phyloP scores from a whole-genome alignment of 805 yeast genomes.

The Torulaspora indica region DNA sequence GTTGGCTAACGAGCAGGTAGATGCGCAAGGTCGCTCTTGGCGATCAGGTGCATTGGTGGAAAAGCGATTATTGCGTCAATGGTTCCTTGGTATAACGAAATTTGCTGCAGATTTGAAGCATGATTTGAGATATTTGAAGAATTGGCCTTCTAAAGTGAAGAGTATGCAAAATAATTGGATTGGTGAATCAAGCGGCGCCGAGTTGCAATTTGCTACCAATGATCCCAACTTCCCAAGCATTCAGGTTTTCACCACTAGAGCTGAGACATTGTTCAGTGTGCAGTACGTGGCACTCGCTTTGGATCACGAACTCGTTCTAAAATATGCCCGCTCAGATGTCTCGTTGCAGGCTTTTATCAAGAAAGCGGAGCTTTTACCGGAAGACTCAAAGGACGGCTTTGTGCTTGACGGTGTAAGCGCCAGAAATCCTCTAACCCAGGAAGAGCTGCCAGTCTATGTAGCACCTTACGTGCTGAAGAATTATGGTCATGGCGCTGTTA shows the following conservation, averaged over 20 bases:
- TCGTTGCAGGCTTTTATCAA: conserved; percentile 46
- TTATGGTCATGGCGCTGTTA: conserved; percentile 91
- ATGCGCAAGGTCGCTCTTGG: conserved; percentile 87
- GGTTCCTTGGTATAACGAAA: conserved; percentile 89
- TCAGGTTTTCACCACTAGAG: conserved; percentile 76
- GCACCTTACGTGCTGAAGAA: conserved; percentile 85
- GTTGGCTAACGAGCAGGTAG: conserved; percentile 95
- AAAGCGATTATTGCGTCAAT: conserved; percentile 72
- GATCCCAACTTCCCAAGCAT: conserved; percentile 32
- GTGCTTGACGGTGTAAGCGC: conserved; percentile 43
- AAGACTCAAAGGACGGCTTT: conserved; percentile 58
- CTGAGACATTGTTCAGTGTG: conserved; percentile 80
- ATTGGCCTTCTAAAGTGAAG: conserved; percentile 89
- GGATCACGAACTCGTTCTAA: conserved; percentile 57
- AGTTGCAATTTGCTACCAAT: conserved; percentile 47
- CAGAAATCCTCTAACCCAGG: conserved; percentile 52
- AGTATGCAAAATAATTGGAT: conserved; percentile 94
- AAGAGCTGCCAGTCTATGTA: conserved; percentile 65
- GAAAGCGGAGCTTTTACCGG: conserved; percentile 36
- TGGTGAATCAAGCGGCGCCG: conserved; percentile 79
- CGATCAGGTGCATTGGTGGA: conserved; percentile 95
- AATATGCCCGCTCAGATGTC: conserved; percentile 38
- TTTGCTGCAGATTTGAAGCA: conserved; percentile 62
- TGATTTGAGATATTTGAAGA: conserved; percentile 56
- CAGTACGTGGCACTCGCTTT: conserved; percentile 77